Evolutionary conservation across 2,329 filamentous ascomycete genomes (phyloP), one percentile per base, ranked within the genome.

Genomic region (Aspergillus transmontanensis): DNA sequence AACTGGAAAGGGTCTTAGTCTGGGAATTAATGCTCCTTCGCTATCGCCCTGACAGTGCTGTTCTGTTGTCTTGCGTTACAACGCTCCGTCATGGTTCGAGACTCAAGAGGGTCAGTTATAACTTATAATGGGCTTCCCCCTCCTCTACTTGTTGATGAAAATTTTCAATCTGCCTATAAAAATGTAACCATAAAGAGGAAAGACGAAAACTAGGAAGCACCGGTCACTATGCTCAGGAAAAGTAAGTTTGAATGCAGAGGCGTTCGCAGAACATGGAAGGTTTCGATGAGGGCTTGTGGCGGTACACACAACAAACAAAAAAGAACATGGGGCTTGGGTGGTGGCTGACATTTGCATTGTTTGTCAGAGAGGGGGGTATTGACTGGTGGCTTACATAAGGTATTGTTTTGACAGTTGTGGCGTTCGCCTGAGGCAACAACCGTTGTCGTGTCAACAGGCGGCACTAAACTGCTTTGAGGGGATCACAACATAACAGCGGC

Each of bases 401-500:
- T 2, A 23, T 51, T 63, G 62, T 67, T 63, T 53, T 41, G n/a
- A 61, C 67, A 39, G 21, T 61, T 61, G 50, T 28, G 11, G 16
- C 53, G 26, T 61, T n/a, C 6, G 1, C 62, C 69, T 76, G 66
- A 75, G 72, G 74, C 73, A 57, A 34, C 1, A 28, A 1, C 10
- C 30, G 78, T 80, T 80, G 78, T 74, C 78, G 68, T 69, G 78
- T 72, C 78, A 79, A 80, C 79, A 19, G 0, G 2, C 1, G 1
- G 45, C 71, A 62, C 77, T 79, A 79, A 69, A 59, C 77, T 71
- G 45, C 55, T 72, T 68, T 30, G 43, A 72, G 67, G 1, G 43
- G 57, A 73, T 65, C 73, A 79, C 69, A 79, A 78, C 78, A 80
- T 74, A 78, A 78, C 76, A 79, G 73, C 64, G 68, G 67, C 68